Conservation (phyloP, 139 green algal species). For the Volvox africanus region DNA sequence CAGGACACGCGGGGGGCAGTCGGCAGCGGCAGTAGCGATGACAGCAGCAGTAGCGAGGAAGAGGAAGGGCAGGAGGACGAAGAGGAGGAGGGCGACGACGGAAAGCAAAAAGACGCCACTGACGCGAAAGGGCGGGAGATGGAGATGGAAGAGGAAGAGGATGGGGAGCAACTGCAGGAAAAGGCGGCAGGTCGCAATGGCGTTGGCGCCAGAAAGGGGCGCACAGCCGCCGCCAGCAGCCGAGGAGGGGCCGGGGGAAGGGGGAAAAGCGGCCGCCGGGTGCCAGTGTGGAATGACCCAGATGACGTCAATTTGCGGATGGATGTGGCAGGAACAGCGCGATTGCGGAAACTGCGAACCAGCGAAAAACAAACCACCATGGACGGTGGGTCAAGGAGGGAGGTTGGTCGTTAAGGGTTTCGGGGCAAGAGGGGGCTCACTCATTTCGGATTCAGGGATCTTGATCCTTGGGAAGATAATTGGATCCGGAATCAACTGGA, state of each 20-base stretch:
- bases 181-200: not conserved
- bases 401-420: too few relatives aligned
- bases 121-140: not conserved
- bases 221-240: not conserved
- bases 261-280: not conserved
- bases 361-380: slow-evolving; percentile 68
- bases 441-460: too few relatives aligned
- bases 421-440: too few relatives aligned
- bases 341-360: slow-evolving; percentile 81
- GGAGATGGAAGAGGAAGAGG: not conserved
- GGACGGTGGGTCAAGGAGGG: slow-evolving; percentile 50
- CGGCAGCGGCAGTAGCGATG: slow-evolving; percentile 1
- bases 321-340: slow-evolving; percentile 58
- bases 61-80: not conserved
- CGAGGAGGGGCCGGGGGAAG: not conserved
- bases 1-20: slow-evolving; percentile 35
- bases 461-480: too few relatives aligned
- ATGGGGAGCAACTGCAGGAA: slow-evolving; percentile 21
- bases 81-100: not conserved
- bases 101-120: too few relatives aligned
- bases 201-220: not conserved
- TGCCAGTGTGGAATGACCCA: slow-evolving; percentile 78
- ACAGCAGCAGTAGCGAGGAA: not conserved
- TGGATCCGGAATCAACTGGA: too few relatives aligned
- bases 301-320: slow-evolving; percentile 70